Evolutionary conservation across 768 basidiomycete genomes (phyloP).

Genomic region (Panellus pusillus): DNA sequence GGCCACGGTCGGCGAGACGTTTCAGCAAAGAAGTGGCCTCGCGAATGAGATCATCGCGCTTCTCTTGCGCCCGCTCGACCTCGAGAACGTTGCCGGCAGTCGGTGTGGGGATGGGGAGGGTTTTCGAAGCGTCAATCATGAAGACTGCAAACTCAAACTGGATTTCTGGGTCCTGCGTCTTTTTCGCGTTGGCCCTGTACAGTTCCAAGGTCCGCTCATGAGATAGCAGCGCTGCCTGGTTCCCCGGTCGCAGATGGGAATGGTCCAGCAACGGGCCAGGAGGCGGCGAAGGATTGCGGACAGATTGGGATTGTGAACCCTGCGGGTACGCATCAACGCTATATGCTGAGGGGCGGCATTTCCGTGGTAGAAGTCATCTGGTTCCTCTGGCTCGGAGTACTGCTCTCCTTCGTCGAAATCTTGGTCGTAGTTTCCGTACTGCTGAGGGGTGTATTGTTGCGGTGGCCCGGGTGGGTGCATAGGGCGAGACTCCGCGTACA

Average conservation of each 20-base stretch:
- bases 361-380: conserved; percentile 48
- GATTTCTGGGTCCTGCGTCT: conserved; percentile 95
- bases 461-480: conserved; percentile 28
- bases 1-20: conserved; percentile 90
- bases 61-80: conserved; percentile 77
- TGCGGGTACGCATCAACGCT: conserved; percentile 30
- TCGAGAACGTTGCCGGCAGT: conserved; percentile 76
- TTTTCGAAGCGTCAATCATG: conserved; percentile 97
- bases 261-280: conserved; percentile 79
- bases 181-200: conserved; percentile 97
- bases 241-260: conserved; percentile 90
- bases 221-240: conserved; percentile 88
- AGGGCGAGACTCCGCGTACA: conserved; percentile 27
- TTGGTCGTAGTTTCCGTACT: conserved; percentile 26
- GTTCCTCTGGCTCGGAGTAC: conserved; percentile 47
- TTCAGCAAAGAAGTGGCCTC: conserved; percentile 89
- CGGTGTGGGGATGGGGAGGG: conserved; percentile 71
- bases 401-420: conserved; percentile 40
- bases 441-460: conserved; percentile 25
- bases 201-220: conserved; percentile 96
- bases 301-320: conserved; percentile 49
- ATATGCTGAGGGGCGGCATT: conserved; percentile 31
- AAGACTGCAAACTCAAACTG: conserved; percentile 99
- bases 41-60: conserved; percentile 83
- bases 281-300: conserved; percentile 68